Conservation (phyloP, 1,284 basidiomycete species). For the Pseudozyma thailandica region DNA sequence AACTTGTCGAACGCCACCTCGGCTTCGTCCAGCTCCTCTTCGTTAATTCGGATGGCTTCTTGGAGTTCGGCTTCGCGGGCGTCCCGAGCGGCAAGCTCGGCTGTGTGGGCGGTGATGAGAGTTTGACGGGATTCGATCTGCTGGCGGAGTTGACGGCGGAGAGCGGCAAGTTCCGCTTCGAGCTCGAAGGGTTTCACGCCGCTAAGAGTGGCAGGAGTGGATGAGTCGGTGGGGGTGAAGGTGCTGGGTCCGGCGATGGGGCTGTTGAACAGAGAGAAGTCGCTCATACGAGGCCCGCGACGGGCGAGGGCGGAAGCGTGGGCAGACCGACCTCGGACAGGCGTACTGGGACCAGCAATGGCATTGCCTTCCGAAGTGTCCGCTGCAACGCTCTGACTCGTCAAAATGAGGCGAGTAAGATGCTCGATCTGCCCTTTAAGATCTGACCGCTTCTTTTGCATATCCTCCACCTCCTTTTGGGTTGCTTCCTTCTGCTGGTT, state of each 20-base stretch:
- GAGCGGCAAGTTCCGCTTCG: slow-evolving; percentile 53
- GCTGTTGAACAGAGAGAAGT: slow-evolving; percentile 29
- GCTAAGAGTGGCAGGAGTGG: slow-evolving; percentile 8
- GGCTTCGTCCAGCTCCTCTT: slow-evolving; percentile 49
- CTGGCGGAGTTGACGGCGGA: slow-evolving; percentile 46
- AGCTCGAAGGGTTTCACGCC: slow-evolving; percentile 51
- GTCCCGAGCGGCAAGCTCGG: slow-evolving; percentile 31
- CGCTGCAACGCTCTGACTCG: slow-evolving; percentile 53
- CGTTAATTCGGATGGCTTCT: slow-evolving; percentile 37
- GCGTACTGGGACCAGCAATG: slow-evolving; percentile 25
- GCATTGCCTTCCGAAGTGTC: slow-evolving; percentile 10
- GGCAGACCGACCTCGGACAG: slow-evolving; percentile 12
- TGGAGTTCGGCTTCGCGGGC: slow-evolving; percentile 38
- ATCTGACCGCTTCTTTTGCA: slow-evolving; percentile 52
- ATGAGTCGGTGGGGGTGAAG: background rate
- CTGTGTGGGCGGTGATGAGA: slow-evolving; percentile 22
- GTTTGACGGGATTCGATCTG: slow-evolving; percentile 33
- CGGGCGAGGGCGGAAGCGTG: slow-evolving; percentile 42
- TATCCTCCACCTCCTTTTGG: slow-evolving; percentile 50
- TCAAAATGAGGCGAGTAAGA: slow-evolving; percentile 62
- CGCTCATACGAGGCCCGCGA: slow-evolving; percentile 59
- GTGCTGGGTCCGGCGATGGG: slow-evolving; percentile 7
- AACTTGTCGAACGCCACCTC: slow-evolving; percentile 44
- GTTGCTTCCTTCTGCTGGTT: slow-evolving; percentile 46
- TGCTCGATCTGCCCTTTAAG: slow-evolving; percentile 63